Evolutionary conservation across 78 protist genomes (phyloP).

Genomic region (Pigoraptor vietnamica): DNA sequence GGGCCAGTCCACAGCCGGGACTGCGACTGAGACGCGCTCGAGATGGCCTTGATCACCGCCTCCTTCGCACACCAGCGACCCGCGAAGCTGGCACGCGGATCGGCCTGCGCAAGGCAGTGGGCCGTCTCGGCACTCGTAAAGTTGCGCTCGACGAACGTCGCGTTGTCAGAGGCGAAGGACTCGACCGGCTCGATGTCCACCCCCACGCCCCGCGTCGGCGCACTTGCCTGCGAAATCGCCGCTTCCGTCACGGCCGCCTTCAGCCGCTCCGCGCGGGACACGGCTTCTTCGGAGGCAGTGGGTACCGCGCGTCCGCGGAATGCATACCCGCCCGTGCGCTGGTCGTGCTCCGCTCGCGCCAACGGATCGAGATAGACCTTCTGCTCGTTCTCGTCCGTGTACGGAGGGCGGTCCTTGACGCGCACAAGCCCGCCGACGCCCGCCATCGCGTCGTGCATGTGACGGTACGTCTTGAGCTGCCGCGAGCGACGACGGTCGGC

Average conservation of each 20-base stretch:
- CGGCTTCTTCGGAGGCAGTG: not conserved
- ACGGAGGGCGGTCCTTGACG: slow-evolving; percentile 46
- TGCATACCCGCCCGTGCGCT: not conserved
- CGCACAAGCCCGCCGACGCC: slow-evolving; percentile 7
- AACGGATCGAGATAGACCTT: slow-evolving; percentile 46
- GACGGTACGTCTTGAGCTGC: slow-evolving; percentile 5
- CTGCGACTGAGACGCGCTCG: not conserved
- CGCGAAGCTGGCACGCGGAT: slow-evolving; percentile 26
- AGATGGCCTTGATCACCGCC: slow-evolving; percentile 65
- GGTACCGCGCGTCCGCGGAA: not conserved
- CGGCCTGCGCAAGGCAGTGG: slow-evolving; percentile 6
- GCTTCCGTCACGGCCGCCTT: not conserved
- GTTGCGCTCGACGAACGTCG: slow-evolving; percentile 34
- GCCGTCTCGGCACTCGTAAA: slow-evolving; percentile 38
- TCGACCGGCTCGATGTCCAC: slow-evolving; percentile 29
- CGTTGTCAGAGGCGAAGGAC: not conserved
- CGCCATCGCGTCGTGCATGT: slow-evolving; percentile 27
- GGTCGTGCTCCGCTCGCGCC: slow-evolving; percentile 40
- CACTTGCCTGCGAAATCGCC: not conserved
- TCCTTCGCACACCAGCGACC: slow-evolving; percentile 66
- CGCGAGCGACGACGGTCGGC: not conserved
- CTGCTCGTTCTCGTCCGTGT: slow-evolving; percentile 13
- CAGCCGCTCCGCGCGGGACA: not conserved
- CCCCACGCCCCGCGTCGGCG: slow-evolving; percentile 16
- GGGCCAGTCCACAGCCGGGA: slow-evolving; percentile 35